These are phyloP conservation scores for Stylonectria norvegica DNA, from an alignment of 2,329 filamentous ascomycete species.

Conservation along the genomic window DNA sequence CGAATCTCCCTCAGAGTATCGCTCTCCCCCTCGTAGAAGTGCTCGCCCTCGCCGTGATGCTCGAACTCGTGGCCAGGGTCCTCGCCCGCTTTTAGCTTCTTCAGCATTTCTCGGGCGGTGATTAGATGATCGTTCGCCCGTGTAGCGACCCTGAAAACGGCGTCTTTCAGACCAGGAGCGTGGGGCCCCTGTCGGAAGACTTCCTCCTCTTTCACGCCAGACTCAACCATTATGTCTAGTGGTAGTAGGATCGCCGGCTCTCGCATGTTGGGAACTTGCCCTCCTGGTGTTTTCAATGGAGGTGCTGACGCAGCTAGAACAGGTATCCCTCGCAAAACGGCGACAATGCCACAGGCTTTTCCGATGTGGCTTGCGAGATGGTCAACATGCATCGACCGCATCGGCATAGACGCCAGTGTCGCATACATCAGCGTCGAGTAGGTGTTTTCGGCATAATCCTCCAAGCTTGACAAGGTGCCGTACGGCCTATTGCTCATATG, in stretches of 20 bases:
- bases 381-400: constrained; percentile 80
- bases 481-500: constrained; percentile 83
- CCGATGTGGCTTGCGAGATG: constrained; percentile 94
- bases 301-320: constrained; percentile 73
- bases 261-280: constrained; percentile 37
- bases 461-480: constrained; percentile 66
- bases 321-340: constrained; percentile 82
- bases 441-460: constrained; percentile 90
- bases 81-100: constrained; percentile 69
- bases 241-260: constrained; percentile 68
- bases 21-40: constrained; percentile 44
- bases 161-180: constrained; percentile 81
- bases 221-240: constrained; percentile 82
- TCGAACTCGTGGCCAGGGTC: constrained; percentile 85
- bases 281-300: constrained; percentile 41
- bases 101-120: constrained; percentile 87
- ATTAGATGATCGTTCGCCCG: constrained; percentile 94
- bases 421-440: constrained; percentile 92
- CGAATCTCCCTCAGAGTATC: constrained; percentile 43
- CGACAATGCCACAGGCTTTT: constrained; percentile 85
- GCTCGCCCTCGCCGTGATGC: constrained; percentile 73
- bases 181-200: constrained; percentile 75
- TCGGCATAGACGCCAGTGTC: constrained; percentile 72
- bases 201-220: constrained; percentile 80
- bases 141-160: constrained; percentile 88